These are phyloP conservation scores for Mytilinidion resinicola DNA, from an alignment of 495 filamentous ascomycete species.

Conservation along the genomic window DNA sequence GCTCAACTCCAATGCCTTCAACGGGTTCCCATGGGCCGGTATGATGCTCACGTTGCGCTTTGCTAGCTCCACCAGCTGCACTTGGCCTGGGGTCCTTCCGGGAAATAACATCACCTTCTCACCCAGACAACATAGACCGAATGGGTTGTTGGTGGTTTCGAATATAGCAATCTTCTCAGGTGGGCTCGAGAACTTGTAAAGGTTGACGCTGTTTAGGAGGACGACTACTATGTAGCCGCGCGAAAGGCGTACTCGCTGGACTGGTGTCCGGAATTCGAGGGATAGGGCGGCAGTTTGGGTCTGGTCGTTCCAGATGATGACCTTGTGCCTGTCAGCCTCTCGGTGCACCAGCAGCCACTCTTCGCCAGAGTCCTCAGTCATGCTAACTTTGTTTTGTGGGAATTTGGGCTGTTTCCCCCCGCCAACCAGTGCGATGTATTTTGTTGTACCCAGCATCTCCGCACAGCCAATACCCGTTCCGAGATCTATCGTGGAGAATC, in stretches of 20 bases:
- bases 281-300: slow-evolving; percentile 68
- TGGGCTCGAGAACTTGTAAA: slow-evolving; percentile 72
- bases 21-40: slow-evolving; percentile 74
- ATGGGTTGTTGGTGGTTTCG: slow-evolving; percentile 81
- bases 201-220: slow-evolving; percentile 72
- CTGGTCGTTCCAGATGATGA: slow-evolving; percentile 87
- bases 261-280: slow-evolving; percentile 66
- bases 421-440: slow-evolving; percentile 84
- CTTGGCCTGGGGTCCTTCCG: slow-evolving; percentile 75
- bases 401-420: slow-evolving; percentile 84
- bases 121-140: slow-evolving; percentile 74
- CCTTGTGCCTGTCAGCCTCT: slow-evolving; percentile 38
- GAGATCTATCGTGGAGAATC: slow-evolving; percentile 52
- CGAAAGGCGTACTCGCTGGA: slow-evolving; percentile 72
- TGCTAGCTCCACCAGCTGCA: slow-evolving; percentile 80
- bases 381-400: slow-evolving; percentile 71
- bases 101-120: slow-evolving; percentile 71
- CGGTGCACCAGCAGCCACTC: slow-evolving; percentile 13
- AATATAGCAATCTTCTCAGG: slow-evolving; percentile 67
- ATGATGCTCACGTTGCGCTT: slow-evolving; percentile 88
- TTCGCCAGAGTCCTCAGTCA: not conserved
- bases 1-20: slow-evolving; percentile 77
- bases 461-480: slow-evolving; percentile 77
- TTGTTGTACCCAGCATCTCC: slow-evolving; percentile 82
- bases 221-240: slow-evolving; percentile 74